Base-by-base conservation (phyloP, 2,329 filamentous ascomycete genomes). In the Aureobasidium melanogenum region DNA sequence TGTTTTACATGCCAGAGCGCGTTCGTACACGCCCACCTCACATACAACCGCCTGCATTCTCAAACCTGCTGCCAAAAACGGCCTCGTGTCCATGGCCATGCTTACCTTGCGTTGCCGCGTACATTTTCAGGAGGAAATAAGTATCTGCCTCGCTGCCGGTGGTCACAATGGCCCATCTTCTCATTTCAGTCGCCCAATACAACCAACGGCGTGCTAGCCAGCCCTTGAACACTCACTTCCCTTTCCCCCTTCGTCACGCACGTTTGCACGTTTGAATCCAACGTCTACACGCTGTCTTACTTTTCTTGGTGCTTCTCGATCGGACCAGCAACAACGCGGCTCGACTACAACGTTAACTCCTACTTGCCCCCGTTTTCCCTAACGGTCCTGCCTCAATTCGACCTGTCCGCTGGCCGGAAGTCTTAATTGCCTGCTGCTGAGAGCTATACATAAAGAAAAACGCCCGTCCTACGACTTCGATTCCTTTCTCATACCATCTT, bases 391-490 rank as follows among this genome's bases (percentile, higher is more conserved):
- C 61, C 61, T 59, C 61, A 39, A 48, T 58, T 62, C 43, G 54
- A 69, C 67, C 67, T 66, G 62, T 69, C 70, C 70, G 70, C 70
- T 66, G 70, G 70, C 63, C 44, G 70, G 70, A 65, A 69, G 67
- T 67, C 63, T 64, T 46, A 60, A 59, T 47, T 65, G 63, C 62
- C 66, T 58, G 64, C 63, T 48, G 22, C 38, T 19, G 22, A n/a
- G 39, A 59, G 56, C 44, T 63, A 54, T 60, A 61, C 64, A 63
- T 64, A 62, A 63, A 67, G 67, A 67, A 66, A 63, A 68, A 66
- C 66, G 63, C 52, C 63, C 64, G 62, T 63, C 62, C 64, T 63
- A 59, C 62, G n/a, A 56, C 38, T 65, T 66, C 63, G 60, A 54
- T 47, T 60, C 61, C 46, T 51, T 59, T 60, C 43, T 62, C 43